Percentiles rank a stretch among this genome's conserved stretches.
These are phyloP conservation scores for Globisporangium lucens DNA, from an alignment of 352 stramenopile species.

Conservation along the genomic window DNA sequence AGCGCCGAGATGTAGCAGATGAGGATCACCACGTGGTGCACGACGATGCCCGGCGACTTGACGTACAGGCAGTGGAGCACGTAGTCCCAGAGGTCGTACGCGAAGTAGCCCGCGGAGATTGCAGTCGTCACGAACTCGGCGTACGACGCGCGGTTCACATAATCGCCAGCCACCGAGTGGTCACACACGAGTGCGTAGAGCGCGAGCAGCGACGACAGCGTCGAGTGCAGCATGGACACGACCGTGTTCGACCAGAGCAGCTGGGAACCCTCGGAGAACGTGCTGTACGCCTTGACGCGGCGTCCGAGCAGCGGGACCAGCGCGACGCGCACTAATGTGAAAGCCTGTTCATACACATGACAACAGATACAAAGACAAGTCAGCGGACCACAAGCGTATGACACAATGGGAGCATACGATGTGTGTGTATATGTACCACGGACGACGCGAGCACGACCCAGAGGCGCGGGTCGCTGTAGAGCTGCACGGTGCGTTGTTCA, in stretches of 20 bases:
- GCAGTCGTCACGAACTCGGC: constrained; percentile 53
- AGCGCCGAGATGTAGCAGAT: constrained; percentile 79
- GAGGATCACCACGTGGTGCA: constrained; percentile 76
- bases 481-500: constrained; percentile 20
- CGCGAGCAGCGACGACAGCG: constrained; percentile 49
- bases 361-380: neutral
- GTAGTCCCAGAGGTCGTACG: constrained; percentile 81
- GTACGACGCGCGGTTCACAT: constrained; percentile 31
- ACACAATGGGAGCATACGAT: neutral
- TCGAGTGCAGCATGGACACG: constrained; percentile 71
- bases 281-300: constrained; percentile 42
- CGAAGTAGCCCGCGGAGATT: constrained; percentile 76
- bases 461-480: constrained; percentile 52
- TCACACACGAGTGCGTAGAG: constrained; percentile 42
- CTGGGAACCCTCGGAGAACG: constrained; percentile 43
- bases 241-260: constrained; percentile 72
- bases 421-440: constrained; percentile 27
- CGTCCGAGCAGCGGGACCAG: constrained; percentile 32
- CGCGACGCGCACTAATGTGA: constrained; percentile 42
- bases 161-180: constrained; percentile 52
- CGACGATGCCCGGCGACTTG: constrained; percentile 64
- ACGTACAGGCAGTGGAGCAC: constrained; percentile 68
- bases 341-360: constrained; percentile 25
- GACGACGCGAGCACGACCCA: constrained; percentile 69
- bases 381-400: neutral